Evolutionary conservation across 23 red algal genomes (phyloP), one percentile per base, ranked within the genome.

Genomic region (Gracilaria domingensis): DNA sequence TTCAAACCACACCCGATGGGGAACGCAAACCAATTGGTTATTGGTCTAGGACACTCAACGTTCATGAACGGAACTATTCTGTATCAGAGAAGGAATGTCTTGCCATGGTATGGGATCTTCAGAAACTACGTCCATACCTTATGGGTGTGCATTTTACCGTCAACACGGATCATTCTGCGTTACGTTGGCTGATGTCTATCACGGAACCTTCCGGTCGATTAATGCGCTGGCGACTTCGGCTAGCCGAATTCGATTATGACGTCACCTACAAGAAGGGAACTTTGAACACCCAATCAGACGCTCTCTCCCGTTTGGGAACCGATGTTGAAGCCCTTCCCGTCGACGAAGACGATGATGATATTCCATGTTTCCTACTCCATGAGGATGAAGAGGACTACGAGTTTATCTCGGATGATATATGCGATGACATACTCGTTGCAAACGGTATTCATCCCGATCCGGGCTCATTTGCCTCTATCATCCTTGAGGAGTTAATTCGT

Each of bases 381-480:
- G 42, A 45, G 42, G 42, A 45, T 45, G 42, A 45, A 45, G 42
- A 45, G 42, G 42, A 45, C 42, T 45, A 45, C 42, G 42, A 45
- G 11, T 11, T 45, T 4, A 45, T 45, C 11, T 45, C 42, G 42
- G 11, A 80, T 28, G 75, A 49, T 17, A 30, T 80, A 8, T 80
- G 75, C 25, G 75, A 44, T 30, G 75, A 80, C 75, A 18, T 80
- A 30, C 47, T 80, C 39, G 75, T 50, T 14, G 20, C 54, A 48
- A 13, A 47, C 26, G 75, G 75, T 14, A 17, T 14, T 18, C 1
- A n/a, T 2, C 18, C 75, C 39, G 75, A 3, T 50, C 25, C n/a
- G n/a, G n/a, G n/a, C n/a, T n/a, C 47, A 17, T 80, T 80, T 50
- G 75, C 28, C 42, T 23, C 47, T 12, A 80, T 80, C 21, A 80